Evolutionary conservation across 2,329 filamentous ascomycete species (phyloP), one percentile per base, ranked within the genome.

Genomic region (Pseudogymnoascus sp.): DNA sequence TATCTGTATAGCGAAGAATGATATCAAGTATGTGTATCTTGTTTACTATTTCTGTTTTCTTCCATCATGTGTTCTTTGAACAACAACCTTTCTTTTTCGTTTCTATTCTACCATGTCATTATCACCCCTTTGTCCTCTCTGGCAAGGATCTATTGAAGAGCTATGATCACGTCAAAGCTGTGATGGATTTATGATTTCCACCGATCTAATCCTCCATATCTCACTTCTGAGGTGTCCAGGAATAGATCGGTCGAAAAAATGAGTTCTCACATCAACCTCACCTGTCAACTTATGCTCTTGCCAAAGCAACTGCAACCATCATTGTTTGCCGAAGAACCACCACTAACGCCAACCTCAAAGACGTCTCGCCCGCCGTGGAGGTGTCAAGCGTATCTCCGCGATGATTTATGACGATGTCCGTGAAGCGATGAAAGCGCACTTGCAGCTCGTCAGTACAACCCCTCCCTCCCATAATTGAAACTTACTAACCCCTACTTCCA

Each of bases 361-460:
- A 67, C 86, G 89, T 42, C 75, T 93, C 0, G 90, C 90, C 1
- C 84, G 90, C 5, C 85, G 90, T 5, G 90, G 89, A 1, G 90
- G 90, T 0, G 87, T 93, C 0, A 92, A 92, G 72, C 79, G 89
- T 0, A 91, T 93, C 7, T 87, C 86, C 2, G 44, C 0, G 81
- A 67, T 53, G 0, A 87, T 92, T 2, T 93, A 93, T 69, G 78
- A 85, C 0, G 86, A 89, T 0, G 73, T 81, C 0, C 78, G 90
- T 0, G 16, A 3, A 0, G 83, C 78, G 0, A 61, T 93, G 1
- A 83, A 79, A 21, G 65, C 69, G 0, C 77, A 80, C 0, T 74
- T 93, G 0, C 67, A 75, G 4, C 66, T 67, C 28, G 84, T 87
- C 76, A 36, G 75, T 62, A 28, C 36, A 40, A 37, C n/a, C 12